phyloP scores from a whole-genome alignment of 106 monocot species.

The Allium fistulosum region DNA sequence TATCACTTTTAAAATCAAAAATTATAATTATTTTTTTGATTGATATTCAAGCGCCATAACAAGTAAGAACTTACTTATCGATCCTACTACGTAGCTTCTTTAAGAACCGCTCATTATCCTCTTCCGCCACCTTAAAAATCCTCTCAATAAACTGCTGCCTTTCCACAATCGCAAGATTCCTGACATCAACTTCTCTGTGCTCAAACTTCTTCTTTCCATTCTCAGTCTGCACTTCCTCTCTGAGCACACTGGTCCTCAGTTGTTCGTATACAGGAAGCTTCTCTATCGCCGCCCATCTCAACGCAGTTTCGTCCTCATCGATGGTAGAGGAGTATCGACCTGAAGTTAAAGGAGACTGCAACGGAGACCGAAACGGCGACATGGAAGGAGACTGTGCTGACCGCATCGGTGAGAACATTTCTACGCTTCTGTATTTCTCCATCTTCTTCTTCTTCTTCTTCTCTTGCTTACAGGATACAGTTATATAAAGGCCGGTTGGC shows the following conservation, averaged over 20 bases:
- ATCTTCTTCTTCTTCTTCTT: not conserved
- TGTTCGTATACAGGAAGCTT: slow-evolving; percentile 34
- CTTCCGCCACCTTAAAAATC: slow-evolving; percentile 52
- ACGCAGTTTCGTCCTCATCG: slow-evolving; percentile 29
- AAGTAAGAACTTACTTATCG: slow-evolving; percentile 27
- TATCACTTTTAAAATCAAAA: too few relatives aligned
- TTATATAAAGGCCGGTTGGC: too few relatives aligned
- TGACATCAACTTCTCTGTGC: slow-evolving; percentile 44
- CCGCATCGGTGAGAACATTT: slow-evolving; percentile 5
- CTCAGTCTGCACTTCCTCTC: slow-evolving; percentile 1
- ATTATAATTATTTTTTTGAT: too few relatives aligned
- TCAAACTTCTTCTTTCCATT: slow-evolving; percentile 2
- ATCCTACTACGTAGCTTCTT: slow-evolving; percentile 46
- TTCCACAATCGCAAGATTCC: slow-evolving; percentile 27
- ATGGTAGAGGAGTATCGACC: not conserved
- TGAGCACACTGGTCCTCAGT: slow-evolving; percentile 20
- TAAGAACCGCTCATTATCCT: slow-evolving; percentile 63
- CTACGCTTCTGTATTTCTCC: not conserved
- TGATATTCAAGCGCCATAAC: too few relatives aligned
- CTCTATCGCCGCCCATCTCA: slow-evolving; percentile 40
- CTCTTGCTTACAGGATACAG: not conserved
- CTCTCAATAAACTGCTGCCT: slow-evolving; percentile 58
- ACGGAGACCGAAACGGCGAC: not conserved
- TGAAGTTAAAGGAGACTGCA: slow-evolving; percentile 2
- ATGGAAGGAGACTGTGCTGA: slow-evolving; percentile 3